Base-by-base conservation (phyloP, 495 filamentous ascomycete species). In the Delitschia confertaspora region DNA sequence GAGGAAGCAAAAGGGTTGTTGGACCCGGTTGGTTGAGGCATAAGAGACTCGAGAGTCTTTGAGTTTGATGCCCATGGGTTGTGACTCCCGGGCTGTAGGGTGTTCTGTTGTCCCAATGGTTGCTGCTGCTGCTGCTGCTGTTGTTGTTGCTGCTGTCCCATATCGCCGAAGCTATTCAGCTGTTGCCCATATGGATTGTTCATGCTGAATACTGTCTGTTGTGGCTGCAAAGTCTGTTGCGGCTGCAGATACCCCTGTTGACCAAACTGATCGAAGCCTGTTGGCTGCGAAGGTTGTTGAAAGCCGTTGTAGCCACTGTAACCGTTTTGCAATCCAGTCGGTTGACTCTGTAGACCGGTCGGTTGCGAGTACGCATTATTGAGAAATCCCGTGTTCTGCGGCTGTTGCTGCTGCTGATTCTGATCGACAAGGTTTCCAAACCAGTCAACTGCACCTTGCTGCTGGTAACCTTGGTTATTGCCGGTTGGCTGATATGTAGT, bases 391-490 rank as follows among this genome's bases (percentile, higher is more conserved):
- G 93, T 83, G 25, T 68, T 85, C 53, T 79, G 76, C 38, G 88
- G 82, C 36, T 79, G 74, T 56, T 85, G 80, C 53, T 76, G 70
- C 55, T 76, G 73, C 53, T 76, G 73, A 49, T 59, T 70, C 60
- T 76, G 76, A 13, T 82, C 76, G 46, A 95, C 79, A 11, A 85
- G 86, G 65, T 99, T 99, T 19, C 89, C 93, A 46, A 86, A 88
- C 78, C 88, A 95, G 62, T 99, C 93, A 20, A 99, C 93, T 6
- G 85, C 83, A 42, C 77, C 76, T 56, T 93, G 88, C 64, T 99
- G 93, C 65, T 95, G 86, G 58, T 96, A 99, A 29, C 89, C 87
- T 64, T 94, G 88, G 62, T 95, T 95, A 67, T 82, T 87, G 3
- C 83, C 83, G 6, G 88, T 94, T 21, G 77, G 76, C 67, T 94